Evolutionary conservation across 2,329 filamentous ascomycete genomes (phyloP), one percentile per base, ranked within the genome.

Genomic region (Clonostachys solani): DNA sequence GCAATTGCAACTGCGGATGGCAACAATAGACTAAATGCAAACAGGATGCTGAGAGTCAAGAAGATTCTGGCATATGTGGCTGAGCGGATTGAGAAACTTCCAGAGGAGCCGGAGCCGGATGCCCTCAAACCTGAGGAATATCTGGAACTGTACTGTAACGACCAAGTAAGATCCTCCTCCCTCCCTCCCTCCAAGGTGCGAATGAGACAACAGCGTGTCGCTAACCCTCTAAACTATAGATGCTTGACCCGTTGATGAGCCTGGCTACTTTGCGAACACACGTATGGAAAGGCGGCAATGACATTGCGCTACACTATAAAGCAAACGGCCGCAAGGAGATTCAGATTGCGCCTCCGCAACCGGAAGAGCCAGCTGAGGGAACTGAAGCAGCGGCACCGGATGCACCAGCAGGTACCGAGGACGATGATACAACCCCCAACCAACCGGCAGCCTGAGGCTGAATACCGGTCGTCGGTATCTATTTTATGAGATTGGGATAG

Each of bases 11-110:
- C 83, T 19, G 68, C 82, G 5, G 91, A 95, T 60, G 86, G 86
- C 45, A 95, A 92, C 64, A 92, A 92, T 54, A 85, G 94, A 19
- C 77, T 99, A 45, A 99, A 97, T 63, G 94, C 94, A 12, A 99
- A 97, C 61, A 83, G 92, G 47, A 97, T 99, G 94, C 76, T 99
- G 44, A 82, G 94, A 42, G 90, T 95, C 5, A 92, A 90, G 71
- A 99, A 99, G 74, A 94, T 99, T 18, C 71, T 97, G 49, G 83
- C 84, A 0, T 99, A 99, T 59, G 83, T 99, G 16, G 89, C 91
- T 2, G 94, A 99, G 66, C 81, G 92, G 47, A 92, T 99, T 49
- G 92, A 97, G 56, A 77, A 81, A 8, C 76, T 77, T n/a, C 71
- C 78, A 0, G 75, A 83, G 44, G 76, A 83, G 45, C 71, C 75